These are phyloP conservation scores for Centella asiatica DNA, from an alignment of 129 eudicot genomes.

Conservation along the genomic window DNA sequence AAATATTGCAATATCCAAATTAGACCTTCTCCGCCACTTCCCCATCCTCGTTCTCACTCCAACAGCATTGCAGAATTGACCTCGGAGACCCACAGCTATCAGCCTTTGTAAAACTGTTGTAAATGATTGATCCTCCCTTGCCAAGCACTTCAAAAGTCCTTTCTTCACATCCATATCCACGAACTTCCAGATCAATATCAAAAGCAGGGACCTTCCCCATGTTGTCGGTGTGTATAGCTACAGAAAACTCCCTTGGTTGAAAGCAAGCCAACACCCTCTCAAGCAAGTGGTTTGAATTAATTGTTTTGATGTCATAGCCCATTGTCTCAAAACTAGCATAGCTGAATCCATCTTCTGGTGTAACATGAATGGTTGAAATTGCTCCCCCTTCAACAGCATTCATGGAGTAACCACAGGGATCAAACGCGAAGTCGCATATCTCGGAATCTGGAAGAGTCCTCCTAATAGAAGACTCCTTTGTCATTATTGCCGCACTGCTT, in stretches of 20 bases:
- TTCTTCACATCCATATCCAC: conserved; percentile 47
- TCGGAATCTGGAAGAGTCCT: conserved; percentile 58
- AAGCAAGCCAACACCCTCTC: conserved; percentile 67
- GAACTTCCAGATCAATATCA: conserved; percentile 29
- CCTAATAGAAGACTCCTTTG: conserved; percentile 53
- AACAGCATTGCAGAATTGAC: conserved; percentile 43
- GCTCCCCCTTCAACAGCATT: conserved; percentile 67
- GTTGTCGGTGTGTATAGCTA: conserved; percentile 57
- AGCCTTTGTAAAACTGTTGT: conserved; percentile 52
- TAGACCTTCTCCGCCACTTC: conserved; percentile 49
- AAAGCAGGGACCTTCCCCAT: conserved; percentile 21
- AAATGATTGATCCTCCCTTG: conserved; percentile 44
- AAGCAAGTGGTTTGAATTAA: conserved; percentile 33
- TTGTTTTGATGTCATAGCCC: conserved; percentile 51
- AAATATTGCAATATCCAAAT: conserved; percentile 5
- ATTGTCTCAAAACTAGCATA: conserved; percentile 89
- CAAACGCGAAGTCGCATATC: conserved; percentile 84
- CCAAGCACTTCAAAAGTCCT: conserved; percentile 51
- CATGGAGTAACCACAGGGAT: conserved; percentile 97
- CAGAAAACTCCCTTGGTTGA: conserved; percentile 63
- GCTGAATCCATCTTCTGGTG: conserved; percentile 94
- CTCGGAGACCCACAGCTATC: conserved; percentile 53
- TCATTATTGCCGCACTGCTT: conserved; percentile 54
- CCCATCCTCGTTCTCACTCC: conserved; percentile 53
- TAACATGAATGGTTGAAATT: conserved; percentile 68